Evolutionary conservation across 768 basidiomycete species (phyloP).

Genomic region (Phanerochaete carnosa): DNA sequence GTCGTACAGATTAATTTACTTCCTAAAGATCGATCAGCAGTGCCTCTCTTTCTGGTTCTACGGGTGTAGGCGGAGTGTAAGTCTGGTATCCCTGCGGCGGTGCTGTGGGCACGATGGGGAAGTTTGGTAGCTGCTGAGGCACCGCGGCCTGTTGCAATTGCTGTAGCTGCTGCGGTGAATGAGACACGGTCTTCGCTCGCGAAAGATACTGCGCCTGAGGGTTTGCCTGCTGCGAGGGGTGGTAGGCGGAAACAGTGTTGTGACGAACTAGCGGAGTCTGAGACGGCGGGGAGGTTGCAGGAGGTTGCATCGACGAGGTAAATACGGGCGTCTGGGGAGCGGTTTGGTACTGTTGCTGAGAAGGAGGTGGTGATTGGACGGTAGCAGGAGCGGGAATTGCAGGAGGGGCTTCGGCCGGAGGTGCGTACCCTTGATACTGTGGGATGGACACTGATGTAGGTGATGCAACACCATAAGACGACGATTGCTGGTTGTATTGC

Average conservation of each 20-base stretch:
- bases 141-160: slow-evolving; percentile 22
- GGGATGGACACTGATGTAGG: slow-evolving; percentile 8
- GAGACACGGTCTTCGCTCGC: slow-evolving; percentile 28
- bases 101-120: slow-evolving; percentile 63
- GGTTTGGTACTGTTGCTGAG: slow-evolving; percentile 13
- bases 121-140: slow-evolving; percentile 45
- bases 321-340: not conserved
- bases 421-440: slow-evolving; percentile 5
- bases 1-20: not conserved
- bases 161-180: slow-evolving; percentile 27
- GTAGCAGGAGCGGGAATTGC: not conserved
- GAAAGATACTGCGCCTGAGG: slow-evolving; percentile 16
- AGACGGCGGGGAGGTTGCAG: slow-evolving; percentile 11
- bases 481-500: slow-evolving; percentile 12
- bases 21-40: slow-evolving; percentile 41
- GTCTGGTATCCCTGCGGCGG: slow-evolving; percentile 50
- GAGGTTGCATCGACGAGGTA: slow-evolving; percentile 14
- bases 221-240: slow-evolving; percentile 22
- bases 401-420: not conserved
- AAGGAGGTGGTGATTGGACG: slow-evolving; percentile 3
- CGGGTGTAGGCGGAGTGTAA: slow-evolving; percentile 46
- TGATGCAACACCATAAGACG: slow-evolving; percentile 18
- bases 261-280: slow-evolving; percentile 17
- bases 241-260: slow-evolving; percentile 24
- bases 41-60: slow-evolving; percentile 60